These are phyloP conservation scores for Aegle marmelos DNA, from an alignment of 345 rosid genomes.

Conservation along the genomic window DNA sequence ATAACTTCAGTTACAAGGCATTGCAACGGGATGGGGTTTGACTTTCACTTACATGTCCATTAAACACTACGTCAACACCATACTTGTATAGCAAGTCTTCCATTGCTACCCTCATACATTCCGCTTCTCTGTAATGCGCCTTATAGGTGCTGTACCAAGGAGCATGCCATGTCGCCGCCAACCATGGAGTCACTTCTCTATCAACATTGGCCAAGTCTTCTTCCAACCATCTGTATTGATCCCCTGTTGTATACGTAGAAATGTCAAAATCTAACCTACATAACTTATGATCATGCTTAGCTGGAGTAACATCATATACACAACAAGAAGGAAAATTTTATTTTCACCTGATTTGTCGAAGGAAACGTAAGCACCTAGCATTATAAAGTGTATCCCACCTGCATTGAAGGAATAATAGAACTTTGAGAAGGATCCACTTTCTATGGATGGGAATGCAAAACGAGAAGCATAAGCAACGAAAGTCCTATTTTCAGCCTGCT, in stretches of 20 bases:
- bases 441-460: constrained; percentile 67
- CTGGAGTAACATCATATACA: no score
- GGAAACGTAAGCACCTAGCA: constrained; percentile 58
- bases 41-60: constrained; percentile 57
- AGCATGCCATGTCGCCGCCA: constrained; percentile 74
- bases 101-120: constrained; percentile 81
- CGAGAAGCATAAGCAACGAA: constrained; percentile 71
- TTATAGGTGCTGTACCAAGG: constrained; percentile 91
- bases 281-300: neutral
- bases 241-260: constrained; percentile 36
- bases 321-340: neutral
- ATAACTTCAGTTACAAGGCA: neutral
- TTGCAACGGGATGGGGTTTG: neutral
- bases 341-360: constrained; percentile 49
- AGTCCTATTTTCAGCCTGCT: constrained; percentile 49
- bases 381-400: constrained; percentile 77
- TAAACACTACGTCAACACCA: constrained; percentile 74
- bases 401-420: constrained; percentile 82
- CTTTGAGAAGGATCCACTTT: constrained; percentile 58
- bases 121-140: constrained; percentile 83
- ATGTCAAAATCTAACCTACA: neutral
- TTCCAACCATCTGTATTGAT: constrained; percentile 79
- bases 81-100: constrained; percentile 70
- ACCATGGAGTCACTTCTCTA: constrained; percentile 81
- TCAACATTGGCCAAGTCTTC: constrained; percentile 55